Percentiles rank a stretch among this genome's conserved stretches.
Evolutionary conservation across 345 rosid species (phyloP).

Genomic region (Alliaria petiolata): DNA sequence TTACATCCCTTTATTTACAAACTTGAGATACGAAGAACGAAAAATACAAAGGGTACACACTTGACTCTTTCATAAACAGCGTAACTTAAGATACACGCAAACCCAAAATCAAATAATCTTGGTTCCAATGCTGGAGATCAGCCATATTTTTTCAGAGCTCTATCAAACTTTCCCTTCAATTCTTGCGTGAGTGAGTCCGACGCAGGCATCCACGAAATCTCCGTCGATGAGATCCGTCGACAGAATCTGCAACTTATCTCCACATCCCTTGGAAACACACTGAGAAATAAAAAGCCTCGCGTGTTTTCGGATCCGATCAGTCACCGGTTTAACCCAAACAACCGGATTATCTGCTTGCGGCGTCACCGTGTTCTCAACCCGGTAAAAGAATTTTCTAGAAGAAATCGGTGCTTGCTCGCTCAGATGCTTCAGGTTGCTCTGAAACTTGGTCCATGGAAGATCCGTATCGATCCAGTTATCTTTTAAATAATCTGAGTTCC

Average conservation of each 20-base stretch:
- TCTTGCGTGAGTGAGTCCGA: slow-evolving; percentile 63
- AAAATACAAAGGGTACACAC: background rate
- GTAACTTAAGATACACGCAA: background rate
- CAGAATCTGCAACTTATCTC: slow-evolving; percentile 59
- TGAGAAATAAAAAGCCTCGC: slow-evolving; percentile 67
- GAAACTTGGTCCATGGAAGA: slow-evolving; percentile 68
- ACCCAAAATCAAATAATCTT: background rate
- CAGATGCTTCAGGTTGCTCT: slow-evolving; percentile 58
- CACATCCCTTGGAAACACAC: slow-evolving; percentile 47
- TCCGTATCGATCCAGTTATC: slow-evolving; percentile 82
- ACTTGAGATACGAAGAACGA: background rate
- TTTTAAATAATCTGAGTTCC: slow-evolving; percentile 63
- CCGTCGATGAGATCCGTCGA: slow-evolving; percentile 79
- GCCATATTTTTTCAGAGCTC: background rate
- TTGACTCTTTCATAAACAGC: background rate
- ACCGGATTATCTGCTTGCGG: slow-evolving; percentile 63
- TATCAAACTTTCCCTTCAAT: slow-evolving; percentile 49
- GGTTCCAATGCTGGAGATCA: background rate
- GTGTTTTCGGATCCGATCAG: slow-evolving; percentile 55
- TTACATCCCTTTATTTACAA: background rate
- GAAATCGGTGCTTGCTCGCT: slow-evolving; percentile 46
- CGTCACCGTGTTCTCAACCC: slow-evolving; percentile 73
- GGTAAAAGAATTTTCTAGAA: slow-evolving; percentile 56
- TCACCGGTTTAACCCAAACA: slow-evolving; percentile 64
- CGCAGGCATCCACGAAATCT: slow-evolving; percentile 80